Evolutionary conservation across 2,329 filamentous ascomycete species (phyloP), one percentile per base, ranked within the genome.

Genomic region (Phaeoacremonium minimum): DNA sequence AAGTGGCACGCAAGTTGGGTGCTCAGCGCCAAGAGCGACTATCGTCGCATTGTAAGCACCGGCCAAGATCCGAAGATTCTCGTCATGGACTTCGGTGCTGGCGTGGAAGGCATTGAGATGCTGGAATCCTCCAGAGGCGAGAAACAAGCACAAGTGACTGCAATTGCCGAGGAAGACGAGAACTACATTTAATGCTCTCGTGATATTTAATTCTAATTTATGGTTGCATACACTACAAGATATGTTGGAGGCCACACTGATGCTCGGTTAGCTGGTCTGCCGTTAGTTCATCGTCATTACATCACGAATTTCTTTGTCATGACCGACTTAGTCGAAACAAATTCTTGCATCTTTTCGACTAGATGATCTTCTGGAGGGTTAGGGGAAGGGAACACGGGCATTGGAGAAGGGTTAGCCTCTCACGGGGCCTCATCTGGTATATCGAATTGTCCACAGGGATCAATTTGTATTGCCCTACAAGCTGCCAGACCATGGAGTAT

Each of bases 1-100:
- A 82, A 86, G 48, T 97, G 90, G 89, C 95, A 95, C 40, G 84
- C 85, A 9, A 95, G 88, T 62, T 98, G 93, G 93, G 94, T 98
- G 53, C 67, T 98, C 41, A 90, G 87, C 46, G 93, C 93, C 35
- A 96, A 96, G 72, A 90, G 87, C 45, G 91, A 98, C 57, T 97
- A 97, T 61, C 76, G 91, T 41, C 80, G 93, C 43, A 93, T 98
- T 45, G 87, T 98, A 44, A 93, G 88, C 50, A 95, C 91, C 1
- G 93, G 90, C 33, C 93, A 98, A 61, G 90, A 96, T 53, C 86
- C 90, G 20, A 84, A 94, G 56, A 89, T 94, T 35, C 66, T 97
- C 40, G 85, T 98, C 42, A 83, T 97, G 73, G 93, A 98, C 64
- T 98, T 97, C 66, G 93, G 80, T 18, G 70, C 71, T 14, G 71